Evolutionary conservation across 139 green algal species (phyloP).

Genomic region (Chlorella sp.): DNA sequence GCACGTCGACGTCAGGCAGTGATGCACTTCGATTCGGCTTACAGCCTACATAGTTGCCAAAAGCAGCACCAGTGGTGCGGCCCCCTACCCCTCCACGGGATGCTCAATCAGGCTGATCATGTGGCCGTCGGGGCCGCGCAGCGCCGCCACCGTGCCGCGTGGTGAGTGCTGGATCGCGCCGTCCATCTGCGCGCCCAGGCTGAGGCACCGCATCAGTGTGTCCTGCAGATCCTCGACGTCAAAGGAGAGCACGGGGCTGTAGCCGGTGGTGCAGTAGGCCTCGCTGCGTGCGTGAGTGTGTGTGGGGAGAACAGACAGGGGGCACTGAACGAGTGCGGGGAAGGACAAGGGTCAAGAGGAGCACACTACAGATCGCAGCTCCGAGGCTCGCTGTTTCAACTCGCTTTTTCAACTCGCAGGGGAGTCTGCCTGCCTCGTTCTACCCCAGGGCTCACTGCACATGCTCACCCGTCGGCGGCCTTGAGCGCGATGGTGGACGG

Average conservation of each 20-base stretch:
- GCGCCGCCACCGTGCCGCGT: conserved; percentile 66
- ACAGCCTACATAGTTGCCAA: too few species aligned
- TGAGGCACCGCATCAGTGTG: conserved; percentile 58
- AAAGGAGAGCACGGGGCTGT: conserved; percentile 61
- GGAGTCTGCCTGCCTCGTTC: too few species aligned
- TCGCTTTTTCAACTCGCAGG: too few species aligned
- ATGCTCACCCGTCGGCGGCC: conserved; percentile 46
- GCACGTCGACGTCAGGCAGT: not conserved
- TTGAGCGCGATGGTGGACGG: conserved; percentile 51
- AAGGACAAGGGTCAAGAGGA: not conserved
- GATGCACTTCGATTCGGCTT: too few species aligned
- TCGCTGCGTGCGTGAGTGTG: conserved; percentile 41
- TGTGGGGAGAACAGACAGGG: not conserved
- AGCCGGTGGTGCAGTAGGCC: conserved; percentile 64
- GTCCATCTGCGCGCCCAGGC: conserved; percentile 68
- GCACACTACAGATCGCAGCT: too few species aligned
- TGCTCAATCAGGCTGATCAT: conserved; percentile 69
- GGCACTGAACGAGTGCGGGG: not conserved
- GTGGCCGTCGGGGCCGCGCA: conserved; percentile 62
- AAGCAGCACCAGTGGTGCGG: too few species aligned
- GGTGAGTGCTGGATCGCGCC: conserved; percentile 67
- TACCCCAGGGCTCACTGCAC: too few species aligned
- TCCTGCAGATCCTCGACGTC: conserved; percentile 71
- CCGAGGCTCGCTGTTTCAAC: too few species aligned
- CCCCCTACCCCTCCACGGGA: not conserved